phyloP scores from a whole-genome alignment of 331 rosid species.

The Rosa hybrid region DNA sequence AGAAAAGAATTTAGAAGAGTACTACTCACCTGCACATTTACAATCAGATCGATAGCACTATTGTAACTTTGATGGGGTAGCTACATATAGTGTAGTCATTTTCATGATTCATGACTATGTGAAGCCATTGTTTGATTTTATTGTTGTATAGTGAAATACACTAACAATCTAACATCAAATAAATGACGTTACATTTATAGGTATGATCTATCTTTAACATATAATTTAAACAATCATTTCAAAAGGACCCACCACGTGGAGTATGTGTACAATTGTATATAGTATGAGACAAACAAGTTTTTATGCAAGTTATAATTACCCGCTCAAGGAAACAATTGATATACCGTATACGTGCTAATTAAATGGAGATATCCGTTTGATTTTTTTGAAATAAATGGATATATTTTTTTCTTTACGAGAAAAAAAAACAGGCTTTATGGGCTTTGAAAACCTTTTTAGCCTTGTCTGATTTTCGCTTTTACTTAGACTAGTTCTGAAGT shows the following conservation, averaged over 20 bases:
- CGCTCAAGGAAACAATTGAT: too few species aligned
- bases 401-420: too few species aligned
- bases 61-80: background rate
- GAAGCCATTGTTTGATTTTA: background rate
- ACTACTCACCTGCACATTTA: background rate
- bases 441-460: too few species aligned
- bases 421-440: too few species aligned
- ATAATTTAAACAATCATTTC: background rate
- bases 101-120: background rate
- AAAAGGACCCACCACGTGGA: background rate
- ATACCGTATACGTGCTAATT: too few species aligned
- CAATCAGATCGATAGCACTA: background rate
- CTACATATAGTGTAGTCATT: background rate
- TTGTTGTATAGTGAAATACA: background rate
- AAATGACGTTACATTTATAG: background rate
- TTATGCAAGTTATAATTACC: background rate
- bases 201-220: background rate
- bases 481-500: too few species aligned
- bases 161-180: background rate
- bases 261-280: background rate
- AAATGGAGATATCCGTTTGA: too few species aligned
- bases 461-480: too few species aligned
- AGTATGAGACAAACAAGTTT: background rate
- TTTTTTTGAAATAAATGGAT: too few species aligned
- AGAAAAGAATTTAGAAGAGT: background rate